A percentile compares a stretch with the other conserved stretches of the same genome.
phyloP scores from a whole-genome alignment of 2,329 filamentous ascomycete species.

The Sporothrix brasiliensis region DNA sequence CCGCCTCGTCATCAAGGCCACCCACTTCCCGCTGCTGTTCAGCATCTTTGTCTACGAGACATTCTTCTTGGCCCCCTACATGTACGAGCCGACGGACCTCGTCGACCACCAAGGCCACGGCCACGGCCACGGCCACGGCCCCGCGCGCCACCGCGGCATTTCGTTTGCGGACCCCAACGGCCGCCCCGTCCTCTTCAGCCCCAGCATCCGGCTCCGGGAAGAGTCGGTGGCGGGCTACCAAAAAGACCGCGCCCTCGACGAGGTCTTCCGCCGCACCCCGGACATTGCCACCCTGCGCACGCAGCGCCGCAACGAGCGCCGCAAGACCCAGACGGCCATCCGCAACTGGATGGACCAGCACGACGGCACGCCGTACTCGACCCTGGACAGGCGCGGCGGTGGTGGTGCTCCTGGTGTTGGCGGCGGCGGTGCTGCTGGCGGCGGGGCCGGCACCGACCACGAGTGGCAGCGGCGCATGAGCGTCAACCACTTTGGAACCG shows the following conservation, averaged over 20 bases:
- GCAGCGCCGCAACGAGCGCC: conserved; percentile 64
- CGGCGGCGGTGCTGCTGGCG: not conserved
- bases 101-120: conserved; percentile 76
- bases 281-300: conserved; percentile 64
- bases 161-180: conserved; percentile 61
- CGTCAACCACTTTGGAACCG: conserved; percentile 10
- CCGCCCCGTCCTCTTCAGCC: conserved; percentile 70
- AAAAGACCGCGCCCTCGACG: conserved; percentile 86
- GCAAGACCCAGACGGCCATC: conserved; percentile 78
- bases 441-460: conserved; percentile 38
- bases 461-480: conserved; percentile 55
- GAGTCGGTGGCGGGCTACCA: conserved; percentile 86
- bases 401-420: not conserved
- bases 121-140: conserved; percentile 58
- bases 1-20: conserved; percentile 86
- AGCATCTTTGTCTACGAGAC: conserved; percentile 87
- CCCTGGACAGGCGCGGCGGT: conserved; percentile 48
- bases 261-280: conserved; percentile 80
- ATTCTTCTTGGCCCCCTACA: conserved; percentile 70
- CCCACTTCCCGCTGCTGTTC: conserved; percentile 85
- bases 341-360: conserved; percentile 86
- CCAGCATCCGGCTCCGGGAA: conserved; percentile 71
- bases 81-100: conserved; percentile 82
- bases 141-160: conserved; percentile 53
- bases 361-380: conserved; percentile 57